Conservation (phyloP, 352 stramenopile species). For the Globisporangium megalacanthum region DNA sequence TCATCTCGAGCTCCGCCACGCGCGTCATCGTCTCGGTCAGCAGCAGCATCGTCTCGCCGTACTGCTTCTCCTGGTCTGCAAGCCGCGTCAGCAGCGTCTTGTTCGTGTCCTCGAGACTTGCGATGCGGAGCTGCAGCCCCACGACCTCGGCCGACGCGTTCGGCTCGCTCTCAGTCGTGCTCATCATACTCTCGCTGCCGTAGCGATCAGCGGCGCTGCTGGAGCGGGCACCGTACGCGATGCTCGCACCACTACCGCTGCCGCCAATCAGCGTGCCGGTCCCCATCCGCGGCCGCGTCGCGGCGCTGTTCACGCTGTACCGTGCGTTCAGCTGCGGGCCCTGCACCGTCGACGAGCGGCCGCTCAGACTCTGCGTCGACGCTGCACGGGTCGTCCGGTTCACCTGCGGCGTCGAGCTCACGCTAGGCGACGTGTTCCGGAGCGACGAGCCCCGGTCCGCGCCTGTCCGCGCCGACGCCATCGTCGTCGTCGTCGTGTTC, state of each 20-base stretch:
- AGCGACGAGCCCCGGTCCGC: constrained; percentile 10
- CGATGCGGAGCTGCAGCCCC: constrained; percentile 47
- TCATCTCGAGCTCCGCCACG: constrained; percentile 79
- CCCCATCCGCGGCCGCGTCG: constrained; percentile 16
- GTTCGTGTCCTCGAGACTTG: constrained; percentile 68
- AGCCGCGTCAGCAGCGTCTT: constrained; percentile 62
- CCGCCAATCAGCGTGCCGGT: neutral
- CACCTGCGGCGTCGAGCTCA: constrained; percentile 7
- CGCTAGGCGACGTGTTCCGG: constrained; percentile 8
- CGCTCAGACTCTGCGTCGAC: constrained; percentile 43
- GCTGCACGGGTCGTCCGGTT: constrained; percentile 30
- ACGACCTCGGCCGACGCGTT: constrained; percentile 35
- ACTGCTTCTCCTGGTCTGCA: constrained; percentile 76
- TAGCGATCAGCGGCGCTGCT: constrained; percentile 31
- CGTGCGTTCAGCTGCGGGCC: constrained; percentile 44
- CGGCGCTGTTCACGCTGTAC: constrained; percentile 34
- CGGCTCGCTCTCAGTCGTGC: constrained; percentile 42
- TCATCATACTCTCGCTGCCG: constrained; percentile 52
- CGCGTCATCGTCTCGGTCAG: constrained; percentile 83
- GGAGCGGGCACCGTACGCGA: constrained; percentile 11
- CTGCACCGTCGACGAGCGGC: constrained; percentile 34
- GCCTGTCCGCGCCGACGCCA: constrained; percentile 5
- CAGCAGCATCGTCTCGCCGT: constrained; percentile 82
- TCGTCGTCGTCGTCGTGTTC: constrained; percentile 7
- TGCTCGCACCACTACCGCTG: neutral